Conservation (phyloP, 495 filamentous ascomycete genomes). For the Aspergillus mulundensis region DNA sequence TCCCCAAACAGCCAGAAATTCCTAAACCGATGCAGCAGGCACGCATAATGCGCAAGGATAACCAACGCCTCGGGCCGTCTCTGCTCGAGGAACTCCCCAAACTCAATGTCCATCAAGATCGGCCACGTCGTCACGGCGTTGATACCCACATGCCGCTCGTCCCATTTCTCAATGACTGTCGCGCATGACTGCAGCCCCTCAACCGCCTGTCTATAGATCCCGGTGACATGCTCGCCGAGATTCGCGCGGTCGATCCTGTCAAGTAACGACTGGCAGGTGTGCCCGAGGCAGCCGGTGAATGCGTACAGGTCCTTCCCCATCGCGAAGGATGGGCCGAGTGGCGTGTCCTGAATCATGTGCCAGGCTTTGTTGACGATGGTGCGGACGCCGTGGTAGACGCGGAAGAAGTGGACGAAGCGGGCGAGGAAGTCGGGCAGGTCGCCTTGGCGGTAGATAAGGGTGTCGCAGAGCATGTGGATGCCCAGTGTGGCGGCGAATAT, state of each 20-base stretch:
- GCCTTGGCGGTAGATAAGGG: constrained; percentile 16
- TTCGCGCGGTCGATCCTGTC: neutral
- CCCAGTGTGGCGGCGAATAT: constrained; percentile 46
- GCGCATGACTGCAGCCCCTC: constrained; percentile 16
- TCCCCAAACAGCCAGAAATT: constrained; percentile 35
- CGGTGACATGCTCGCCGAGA: constrained; percentile 12
- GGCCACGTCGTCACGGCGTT: constrained; percentile 31
- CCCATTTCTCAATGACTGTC: neutral
- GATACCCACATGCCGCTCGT: neutral
- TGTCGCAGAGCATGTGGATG: constrained; percentile 46
- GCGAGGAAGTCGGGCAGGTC: constrained; percentile 37
- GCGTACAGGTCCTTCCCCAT: neutral
- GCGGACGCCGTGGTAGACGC: constrained; percentile 42
- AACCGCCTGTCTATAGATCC: constrained; percentile 16
- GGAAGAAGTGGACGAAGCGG: constrained; percentile 36
- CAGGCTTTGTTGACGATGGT: constrained; percentile 26
- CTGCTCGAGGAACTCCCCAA: constrained; percentile 25
- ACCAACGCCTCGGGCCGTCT: constrained; percentile 39
- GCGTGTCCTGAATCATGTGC: too few species aligned
- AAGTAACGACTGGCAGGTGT: neutral
- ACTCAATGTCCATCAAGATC: constrained; percentile 26
- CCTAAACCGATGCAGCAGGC: constrained; percentile 29
- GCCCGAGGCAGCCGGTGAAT: neutral
- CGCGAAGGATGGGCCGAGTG: constrained; percentile 5
- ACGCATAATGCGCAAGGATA: constrained; percentile 38